Conservation (phyloP, 257 asterid genomes). For the Voacanga thouarsii region DNA sequence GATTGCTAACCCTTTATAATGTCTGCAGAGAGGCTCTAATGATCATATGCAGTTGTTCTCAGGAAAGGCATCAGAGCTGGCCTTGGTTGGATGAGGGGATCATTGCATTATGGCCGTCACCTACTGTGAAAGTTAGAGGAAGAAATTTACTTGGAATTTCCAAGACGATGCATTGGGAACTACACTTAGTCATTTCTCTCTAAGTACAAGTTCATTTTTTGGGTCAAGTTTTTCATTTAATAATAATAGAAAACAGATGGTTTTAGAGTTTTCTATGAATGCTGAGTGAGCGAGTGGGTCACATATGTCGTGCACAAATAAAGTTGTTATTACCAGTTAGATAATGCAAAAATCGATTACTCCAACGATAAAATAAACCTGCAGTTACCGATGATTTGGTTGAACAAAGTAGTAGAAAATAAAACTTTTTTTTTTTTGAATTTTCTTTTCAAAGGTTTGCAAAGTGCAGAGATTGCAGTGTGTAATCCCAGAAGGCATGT, state of each 20-base stretch:
- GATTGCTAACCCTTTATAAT: no score
- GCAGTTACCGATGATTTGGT: slow-evolving; percentile 30
- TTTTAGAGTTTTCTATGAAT: no score
- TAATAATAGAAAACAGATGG: no score
- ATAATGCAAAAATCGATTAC: background rate
- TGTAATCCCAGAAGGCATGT: slow-evolving; percentile 47
- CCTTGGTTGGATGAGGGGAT: slow-evolving; percentile 8
- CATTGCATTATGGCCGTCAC: slow-evolving; percentile 1
- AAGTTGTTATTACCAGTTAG: no score
- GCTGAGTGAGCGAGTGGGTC: background rate
- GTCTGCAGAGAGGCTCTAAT: background rate
- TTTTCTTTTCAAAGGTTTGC: background rate
- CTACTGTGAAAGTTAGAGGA: background rate
- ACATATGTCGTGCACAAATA: no score
- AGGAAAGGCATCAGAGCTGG: background rate
- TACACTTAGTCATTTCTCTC: background rate
- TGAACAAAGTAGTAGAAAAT: background rate
- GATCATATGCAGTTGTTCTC: background rate
- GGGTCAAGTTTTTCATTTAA: no score
- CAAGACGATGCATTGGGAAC: slow-evolving; percentile 20
- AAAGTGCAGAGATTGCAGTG: slow-evolving; percentile 4
- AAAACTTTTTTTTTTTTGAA: background rate
- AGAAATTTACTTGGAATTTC: slow-evolving; percentile 11
- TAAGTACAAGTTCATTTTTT: no score
- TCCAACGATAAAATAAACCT: slow-evolving; percentile 34